phyloP scores from a whole-genome alignment of 257 asterid species.

The Voacanga thouarsii region DNA sequence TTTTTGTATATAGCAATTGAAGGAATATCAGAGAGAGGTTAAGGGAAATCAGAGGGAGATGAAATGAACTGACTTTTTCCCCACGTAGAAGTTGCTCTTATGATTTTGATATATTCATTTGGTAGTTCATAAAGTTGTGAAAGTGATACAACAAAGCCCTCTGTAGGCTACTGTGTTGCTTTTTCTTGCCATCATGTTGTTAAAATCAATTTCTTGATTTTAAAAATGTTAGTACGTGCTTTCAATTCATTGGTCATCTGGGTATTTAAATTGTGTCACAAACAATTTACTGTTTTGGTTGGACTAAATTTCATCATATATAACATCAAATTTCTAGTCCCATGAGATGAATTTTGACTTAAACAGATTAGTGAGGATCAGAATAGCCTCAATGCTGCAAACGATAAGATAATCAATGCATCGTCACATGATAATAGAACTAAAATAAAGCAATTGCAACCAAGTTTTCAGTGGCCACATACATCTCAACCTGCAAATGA shows the following conservation, averaged over 20 bases:
- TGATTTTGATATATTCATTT: too few relatives aligned
- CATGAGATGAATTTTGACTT: background rate
- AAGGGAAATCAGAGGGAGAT: too few relatives aligned
- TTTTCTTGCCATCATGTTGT: background rate
- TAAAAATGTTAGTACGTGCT: background rate
- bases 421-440: slow-evolving; percentile 7
- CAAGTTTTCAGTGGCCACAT: background rate
- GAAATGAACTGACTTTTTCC: too few relatives aligned
- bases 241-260: background rate
- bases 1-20: too few relatives aligned
- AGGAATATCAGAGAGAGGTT: too few relatives aligned
- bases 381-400: background rate
- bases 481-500: background rate
- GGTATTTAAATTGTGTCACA: background rate
- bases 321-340: background rate
- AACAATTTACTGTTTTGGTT: background rate
- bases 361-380: slow-evolving; percentile 7
- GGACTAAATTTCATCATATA: background rate
- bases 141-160: too few relatives aligned
- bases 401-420: background rate
- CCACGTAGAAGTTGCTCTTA: too few relatives aligned
- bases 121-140: too few relatives aligned
- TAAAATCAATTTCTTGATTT: background rate
- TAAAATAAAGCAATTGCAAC: background rate
- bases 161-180: background rate